Evolutionary conservation across 306 rosid genomes (phyloP), one percentile per base, ranked within the genome.

Genomic region (Sicyos baderoa): DNA sequence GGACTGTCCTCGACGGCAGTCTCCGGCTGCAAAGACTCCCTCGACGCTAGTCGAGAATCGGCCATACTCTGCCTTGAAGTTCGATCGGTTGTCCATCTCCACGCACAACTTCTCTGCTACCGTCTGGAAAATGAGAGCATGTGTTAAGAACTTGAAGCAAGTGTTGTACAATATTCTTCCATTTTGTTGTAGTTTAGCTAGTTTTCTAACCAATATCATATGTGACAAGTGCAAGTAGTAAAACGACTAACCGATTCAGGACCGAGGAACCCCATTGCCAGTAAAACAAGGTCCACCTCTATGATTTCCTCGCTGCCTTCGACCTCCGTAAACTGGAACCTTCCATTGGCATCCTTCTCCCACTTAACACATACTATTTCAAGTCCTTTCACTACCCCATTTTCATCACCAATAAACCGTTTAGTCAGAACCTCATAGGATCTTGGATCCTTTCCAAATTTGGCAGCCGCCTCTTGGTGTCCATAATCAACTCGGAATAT

Each of bases 231-330:
- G 50, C 6, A 21, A 56, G 23, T 72, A 9, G 16, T 68, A 17
- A 52, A 61, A 74, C 57, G 52, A 83, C 97, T 88, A 62, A 94
- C 99, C 78, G 90, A 69, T 75, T 94, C 97, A 1, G 99, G 99
- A 71, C 99, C 99, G 32, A 94, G 99, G 86, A 94, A 94, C 25
- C 99, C 99, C 99, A 94, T 90, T 68, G 99, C 99, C 14, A 94
- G 84, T 5, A 94, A 81, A 51, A 86, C 89, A 2, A 94, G 81
- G 77, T 94, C 97, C 11, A 91, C 95, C 79, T 86, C 96, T 21
- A 94, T 82, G 50, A 90, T 81, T 82, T 90, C 95, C 88, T 90
- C 97, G 5, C 86, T 78, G 23, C 97, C 99, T 77, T 88, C 95
- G n/a, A 94, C 77, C 81, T 94, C 99, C 81, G 86, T 86, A 62